These are phyloP conservation scores for Gnomoniopsis sp. DNA, from an alignment of 2,329 filamentous ascomycete genomes.

Conservation along the genomic window DNA sequence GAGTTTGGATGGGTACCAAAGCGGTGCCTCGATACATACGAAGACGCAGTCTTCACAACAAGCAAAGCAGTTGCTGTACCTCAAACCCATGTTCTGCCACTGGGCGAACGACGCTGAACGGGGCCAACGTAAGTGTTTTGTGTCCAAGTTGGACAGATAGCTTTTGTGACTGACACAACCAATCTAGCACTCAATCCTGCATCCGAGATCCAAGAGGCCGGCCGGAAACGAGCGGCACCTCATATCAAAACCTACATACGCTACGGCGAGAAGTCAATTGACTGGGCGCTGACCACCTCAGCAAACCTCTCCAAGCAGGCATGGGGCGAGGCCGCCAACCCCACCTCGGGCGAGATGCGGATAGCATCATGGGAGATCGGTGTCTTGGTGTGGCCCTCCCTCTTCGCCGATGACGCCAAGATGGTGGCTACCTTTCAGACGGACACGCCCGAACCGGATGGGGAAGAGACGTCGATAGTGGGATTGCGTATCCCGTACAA, in stretches of 20 bases:
- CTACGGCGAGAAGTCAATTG: slow-evolving; percentile 55
- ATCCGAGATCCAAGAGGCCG: slow-evolving; percentile 41
- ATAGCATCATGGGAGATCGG: slow-evolving; percentile 83
- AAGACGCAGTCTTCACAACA: slow-evolving; percentile 70
- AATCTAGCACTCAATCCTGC: slow-evolving; percentile 10
- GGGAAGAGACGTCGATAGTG: slow-evolving; percentile 42
- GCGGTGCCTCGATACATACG: slow-evolving; percentile 78
- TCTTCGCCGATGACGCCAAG: slow-evolving; percentile 43
- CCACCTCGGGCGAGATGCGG: slow-evolving; percentile 55
- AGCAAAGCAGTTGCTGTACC: slow-evolving; percentile 68
- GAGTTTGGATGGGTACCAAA: slow-evolving; percentile 74
- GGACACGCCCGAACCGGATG: slow-evolving; percentile 47
- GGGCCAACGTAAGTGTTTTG: slow-evolving; percentile 28
- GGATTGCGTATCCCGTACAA: slow-evolving; percentile 81
- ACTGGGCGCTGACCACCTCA: slow-evolving; percentile 86
- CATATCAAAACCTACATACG: slow-evolving; percentile 89
- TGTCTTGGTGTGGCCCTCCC: slow-evolving; percentile 74
- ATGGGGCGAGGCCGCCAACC: slow-evolving; percentile 67
- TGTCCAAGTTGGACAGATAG: neutral
- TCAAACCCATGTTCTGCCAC: slow-evolving; percentile 68
- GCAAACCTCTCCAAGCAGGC: slow-evolving; percentile 89
- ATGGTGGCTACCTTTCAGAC: slow-evolving; percentile 70
- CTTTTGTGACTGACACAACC: neutral
- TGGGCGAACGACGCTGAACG: slow-evolving; percentile 63
- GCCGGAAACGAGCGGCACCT: slow-evolving; percentile 69